Evolutionary conservation across 2,329 filamentous ascomycete genomes (phyloP).

Genomic region (Penicillium sp.): DNA sequence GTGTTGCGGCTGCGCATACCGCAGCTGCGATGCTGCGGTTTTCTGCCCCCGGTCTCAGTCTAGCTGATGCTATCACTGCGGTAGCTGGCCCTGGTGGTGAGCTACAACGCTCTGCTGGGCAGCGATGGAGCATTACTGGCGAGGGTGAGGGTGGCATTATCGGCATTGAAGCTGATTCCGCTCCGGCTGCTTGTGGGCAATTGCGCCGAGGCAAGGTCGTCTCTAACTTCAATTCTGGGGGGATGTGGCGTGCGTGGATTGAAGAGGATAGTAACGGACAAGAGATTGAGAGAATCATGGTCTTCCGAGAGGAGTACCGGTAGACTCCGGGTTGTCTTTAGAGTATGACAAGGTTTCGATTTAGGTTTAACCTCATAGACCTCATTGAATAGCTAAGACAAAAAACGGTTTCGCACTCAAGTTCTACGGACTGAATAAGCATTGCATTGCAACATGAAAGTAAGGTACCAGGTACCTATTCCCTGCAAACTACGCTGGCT

Average conservation of each 20-base stretch:
- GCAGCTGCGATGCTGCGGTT: slow-evolving; percentile 73
- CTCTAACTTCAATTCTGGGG: slow-evolving; percentile 80
- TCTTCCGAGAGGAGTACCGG: slow-evolving; percentile 43
- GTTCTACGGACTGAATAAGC: neutral
- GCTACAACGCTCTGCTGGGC: slow-evolving; percentile 70
- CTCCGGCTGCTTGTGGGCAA: slow-evolving; percentile 48
- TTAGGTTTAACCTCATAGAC: neutral
- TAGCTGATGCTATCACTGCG: slow-evolving; percentile 60
- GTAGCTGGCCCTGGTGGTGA: slow-evolving; percentile 72
- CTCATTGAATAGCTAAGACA: neutral
- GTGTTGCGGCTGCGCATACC: slow-evolving; percentile 69
- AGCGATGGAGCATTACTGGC: slow-evolving; percentile 70
- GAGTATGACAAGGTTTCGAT: neutral
- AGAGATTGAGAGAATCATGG: slow-evolving; percentile 43
- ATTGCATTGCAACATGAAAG: too few relatives aligned
- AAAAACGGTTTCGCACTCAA: neutral
- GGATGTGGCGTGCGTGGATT: slow-evolving; percentile 80
- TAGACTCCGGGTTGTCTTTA: slow-evolving; percentile 1
- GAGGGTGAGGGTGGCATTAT: slow-evolving; percentile 87
- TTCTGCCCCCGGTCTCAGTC: slow-evolving; percentile 42
- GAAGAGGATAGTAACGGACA: slow-evolving; percentile 39
- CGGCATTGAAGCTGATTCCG: slow-evolving; percentile 59
- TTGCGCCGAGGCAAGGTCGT: slow-evolving; percentile 55
- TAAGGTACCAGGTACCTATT: neutral
- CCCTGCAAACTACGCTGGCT: neutral